Evolutionary conservation across 2,329 filamentous ascomycete genomes (phyloP).

Genomic region (Ascochyta fabae): DNA sequence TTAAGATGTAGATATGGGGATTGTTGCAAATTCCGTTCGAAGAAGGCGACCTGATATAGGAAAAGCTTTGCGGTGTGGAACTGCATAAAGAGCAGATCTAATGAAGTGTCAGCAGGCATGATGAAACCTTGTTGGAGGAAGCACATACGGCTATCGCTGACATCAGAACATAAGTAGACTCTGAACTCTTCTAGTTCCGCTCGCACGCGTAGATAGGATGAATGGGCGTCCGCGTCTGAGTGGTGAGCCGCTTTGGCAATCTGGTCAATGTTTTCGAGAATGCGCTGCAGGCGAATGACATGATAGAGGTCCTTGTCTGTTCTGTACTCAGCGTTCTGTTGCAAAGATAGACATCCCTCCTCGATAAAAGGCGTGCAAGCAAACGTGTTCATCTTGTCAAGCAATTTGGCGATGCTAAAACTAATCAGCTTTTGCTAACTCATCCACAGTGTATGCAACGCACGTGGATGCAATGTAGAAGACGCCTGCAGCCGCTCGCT

Average conservation of each 20-base stretch:
- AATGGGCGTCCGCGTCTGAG: conserved; percentile 35
- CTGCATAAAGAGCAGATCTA: conserved; percentile 50
- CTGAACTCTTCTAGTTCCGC: conserved; percentile 45
- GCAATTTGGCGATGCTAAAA: conserved; percentile 43
- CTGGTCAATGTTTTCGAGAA: conserved; percentile 49
- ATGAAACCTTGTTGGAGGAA: neutral
- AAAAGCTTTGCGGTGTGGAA: conserved; percentile 50
- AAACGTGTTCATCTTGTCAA: conserved; percentile 50
- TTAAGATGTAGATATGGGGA: conserved; percentile 35
- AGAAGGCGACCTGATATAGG: conserved; percentile 50
- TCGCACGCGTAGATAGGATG: conserved; percentile 40
- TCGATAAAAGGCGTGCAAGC: conserved; percentile 46
- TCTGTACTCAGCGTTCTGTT: conserved; percentile 39
- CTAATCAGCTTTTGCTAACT: conserved; percentile 15
- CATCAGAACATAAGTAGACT: conserved; percentile 34
- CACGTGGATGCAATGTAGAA: conserved; percentile 55
- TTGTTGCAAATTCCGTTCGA: conserved; percentile 38
- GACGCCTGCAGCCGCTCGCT: conserved; percentile 53
- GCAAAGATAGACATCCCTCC: conserved; percentile 45
- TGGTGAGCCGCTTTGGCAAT: conserved; percentile 22
- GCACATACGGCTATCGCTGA: conserved; percentile 40
- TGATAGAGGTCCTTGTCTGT: conserved; percentile 48
- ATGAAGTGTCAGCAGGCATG: neutral
- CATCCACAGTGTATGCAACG: conserved; percentile 10
- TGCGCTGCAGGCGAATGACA: conserved; percentile 48